Evolutionary conservation across 2,329 filamentous ascomycete species (phyloP).

Genomic region (Periglandula ipomoeae): DNA sequence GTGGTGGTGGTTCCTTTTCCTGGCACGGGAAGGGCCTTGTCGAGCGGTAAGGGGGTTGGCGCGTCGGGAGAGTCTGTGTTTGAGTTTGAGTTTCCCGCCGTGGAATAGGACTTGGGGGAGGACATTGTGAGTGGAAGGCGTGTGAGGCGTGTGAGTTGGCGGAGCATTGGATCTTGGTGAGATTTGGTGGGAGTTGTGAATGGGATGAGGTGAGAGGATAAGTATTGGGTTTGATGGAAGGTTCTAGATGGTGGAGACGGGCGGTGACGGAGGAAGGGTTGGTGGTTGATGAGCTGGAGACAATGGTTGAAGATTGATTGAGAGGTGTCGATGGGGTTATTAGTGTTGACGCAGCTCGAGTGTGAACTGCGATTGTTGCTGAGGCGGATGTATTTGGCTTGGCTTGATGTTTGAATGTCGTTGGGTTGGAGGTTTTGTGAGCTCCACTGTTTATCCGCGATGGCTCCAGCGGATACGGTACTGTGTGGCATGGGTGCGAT

Average conservation of each 20-base stretch:
- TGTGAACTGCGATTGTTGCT: no score
- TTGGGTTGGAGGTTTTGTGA: not conserved
- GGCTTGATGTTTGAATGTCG: not conserved
- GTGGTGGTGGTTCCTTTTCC: slow-evolving; percentile 10
- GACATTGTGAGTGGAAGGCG: not conserved
- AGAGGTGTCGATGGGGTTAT: no score
- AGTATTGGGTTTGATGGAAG: not conserved
- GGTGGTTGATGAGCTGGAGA: not conserved
- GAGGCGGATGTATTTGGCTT: not conserved
- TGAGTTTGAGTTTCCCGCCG: not conserved
- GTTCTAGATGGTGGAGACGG: not conserved
- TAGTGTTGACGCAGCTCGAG: no score
- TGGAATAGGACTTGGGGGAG: not conserved
- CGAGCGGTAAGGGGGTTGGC: slow-evolving; percentile 6
- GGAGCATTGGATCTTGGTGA: not conserved
- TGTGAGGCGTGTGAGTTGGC: not conserved
- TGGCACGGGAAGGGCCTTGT: slow-evolving; percentile 19
- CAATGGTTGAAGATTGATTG: not conserved
- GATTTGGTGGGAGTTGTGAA: not conserved
- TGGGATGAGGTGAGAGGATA: not conserved
- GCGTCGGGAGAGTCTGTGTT: not conserved
- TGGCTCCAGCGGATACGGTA: no score
- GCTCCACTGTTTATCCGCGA: not conserved
- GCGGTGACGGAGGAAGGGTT: not conserved
- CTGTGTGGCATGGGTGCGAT: no score